Evolutionary conservation across 768 basidiomycete genomes (phyloP), one percentile per base, ranked within the genome.

Genomic region (Polyporus arcularius): DNA sequence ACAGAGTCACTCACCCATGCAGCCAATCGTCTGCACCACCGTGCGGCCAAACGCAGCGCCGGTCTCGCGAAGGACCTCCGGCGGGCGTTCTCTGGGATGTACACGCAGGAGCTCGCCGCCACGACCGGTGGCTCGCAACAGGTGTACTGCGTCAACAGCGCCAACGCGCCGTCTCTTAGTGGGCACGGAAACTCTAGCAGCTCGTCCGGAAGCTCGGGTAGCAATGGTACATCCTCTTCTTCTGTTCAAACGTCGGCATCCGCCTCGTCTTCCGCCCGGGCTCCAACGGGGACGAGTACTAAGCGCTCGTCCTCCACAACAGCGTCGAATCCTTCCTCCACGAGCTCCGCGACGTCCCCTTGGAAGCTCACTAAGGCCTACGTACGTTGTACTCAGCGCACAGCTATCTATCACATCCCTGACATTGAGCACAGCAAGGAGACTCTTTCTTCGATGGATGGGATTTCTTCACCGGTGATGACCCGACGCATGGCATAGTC

Each of bases 381-480:
- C 73, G 86, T 85, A 32, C 5, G 16, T 14, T 21, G 0, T 12
- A 1, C 30, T 14, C 26, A 10, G 7, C 9, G 3, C n/a, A 26
- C 11, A 53, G 39, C 57, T 30, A 28, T 52, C 47, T 14, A 8
- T n/a, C 38, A 18, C 26, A 46, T 9, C 1, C n/a, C 32, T 39
- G 46, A 32, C 48, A 46, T 15, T 15, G 4, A 2, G 42, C 54
- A 39, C 67, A 87, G 86, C 73, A 80, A 53, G 94, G 92, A 21
- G 76, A 77, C 48, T 80, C 78, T 43, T 97, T 97, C 78, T 96
- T 95, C 63, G 77, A 91, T 69, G 88, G 86, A 50, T 96, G 89
- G 89, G 70, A 83, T 66, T 96, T 96, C 76, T 87, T 78, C 69
- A 83, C 79, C 4, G 72, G 62, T 31, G 67, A 76, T 14, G 94